Evolutionary conservation across 2,329 filamentous ascomycete species (phyloP).

Genomic region (Phoma sp.): DNA sequence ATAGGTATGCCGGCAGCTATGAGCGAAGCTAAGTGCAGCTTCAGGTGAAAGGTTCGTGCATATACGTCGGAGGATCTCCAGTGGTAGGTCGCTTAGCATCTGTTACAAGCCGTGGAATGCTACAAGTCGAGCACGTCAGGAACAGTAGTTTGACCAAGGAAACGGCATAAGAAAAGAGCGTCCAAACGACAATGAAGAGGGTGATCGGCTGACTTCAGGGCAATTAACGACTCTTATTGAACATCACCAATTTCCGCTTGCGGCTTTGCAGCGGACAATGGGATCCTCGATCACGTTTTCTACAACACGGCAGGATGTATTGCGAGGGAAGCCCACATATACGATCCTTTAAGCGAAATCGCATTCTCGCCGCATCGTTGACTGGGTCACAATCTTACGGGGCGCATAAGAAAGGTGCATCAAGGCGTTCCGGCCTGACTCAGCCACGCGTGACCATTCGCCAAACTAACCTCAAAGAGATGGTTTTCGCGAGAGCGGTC

Average conservation of each 20-base stretch:
- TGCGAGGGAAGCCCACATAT: conserved; percentile 12
- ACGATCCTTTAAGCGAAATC: conserved; percentile 2
- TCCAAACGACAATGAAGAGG: neutral
- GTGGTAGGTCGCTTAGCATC: conserved; percentile 16
- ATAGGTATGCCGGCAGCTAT: conserved; percentile 15
- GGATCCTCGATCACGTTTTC: conserved; percentile 11
- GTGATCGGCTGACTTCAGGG: conserved; percentile 8
- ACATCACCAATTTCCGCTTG: conserved; percentile 5
- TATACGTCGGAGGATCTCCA: conserved; percentile 19
- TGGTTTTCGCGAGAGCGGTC: conserved; percentile 17
- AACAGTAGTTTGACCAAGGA: neutral
- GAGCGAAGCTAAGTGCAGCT: conserved; percentile 10
- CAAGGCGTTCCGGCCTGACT: conserved; percentile 13
- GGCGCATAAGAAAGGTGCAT: conserved; percentile 9
- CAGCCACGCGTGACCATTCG: conserved; percentile 19
- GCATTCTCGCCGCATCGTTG: conserved; percentile 13
- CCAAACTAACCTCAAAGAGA: conserved; percentile 19
- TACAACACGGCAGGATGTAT: conserved; percentile 8
- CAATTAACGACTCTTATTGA: conserved; percentile 8
- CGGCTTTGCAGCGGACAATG: conserved; percentile 6
- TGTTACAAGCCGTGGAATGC: neutral
- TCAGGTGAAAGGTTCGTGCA: conserved; percentile 8
- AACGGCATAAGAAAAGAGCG: neutral
- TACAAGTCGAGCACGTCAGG: neutral
- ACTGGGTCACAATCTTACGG: conserved; percentile 9